Conservation (phyloP, 768 basidiomycete species). For the Mycena leptocephala region DNA sequence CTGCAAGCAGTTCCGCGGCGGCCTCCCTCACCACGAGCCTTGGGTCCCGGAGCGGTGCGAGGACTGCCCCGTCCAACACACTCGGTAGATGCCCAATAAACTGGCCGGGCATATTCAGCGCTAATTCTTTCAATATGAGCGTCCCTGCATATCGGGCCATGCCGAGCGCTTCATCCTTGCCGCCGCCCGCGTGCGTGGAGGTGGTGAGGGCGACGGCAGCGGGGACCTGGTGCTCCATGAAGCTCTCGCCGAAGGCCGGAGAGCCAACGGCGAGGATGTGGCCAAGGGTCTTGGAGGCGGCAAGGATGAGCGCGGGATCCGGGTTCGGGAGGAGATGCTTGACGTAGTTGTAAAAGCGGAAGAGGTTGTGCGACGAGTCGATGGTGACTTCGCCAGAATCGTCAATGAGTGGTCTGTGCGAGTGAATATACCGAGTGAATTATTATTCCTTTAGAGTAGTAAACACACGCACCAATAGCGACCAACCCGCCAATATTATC, state of each 20-base stretch:
- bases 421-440: too few relatives aligned
- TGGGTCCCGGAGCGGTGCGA: slow-evolving; percentile 74
- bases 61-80: slow-evolving; percentile 81
- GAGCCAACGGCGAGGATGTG: slow-evolving; percentile 76
- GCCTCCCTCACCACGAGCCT: slow-evolving; percentile 82
- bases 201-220: slow-evolving; percentile 69
- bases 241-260: slow-evolving; percentile 71
- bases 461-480: slow-evolving; percentile 70
- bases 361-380: slow-evolving; percentile 67
- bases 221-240: slow-evolving; percentile 77
- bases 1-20: slow-evolving; percentile 81
- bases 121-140: slow-evolving; percentile 82
- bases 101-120: slow-evolving; percentile 74
- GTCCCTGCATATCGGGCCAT: slow-evolving; percentile 81
- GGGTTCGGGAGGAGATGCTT: slow-evolving; percentile 78
- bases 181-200: slow-evolving; percentile 47
- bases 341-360: slow-evolving; percentile 78
- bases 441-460: background rate
- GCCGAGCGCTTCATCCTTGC: slow-evolving; percentile 52
- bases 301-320: slow-evolving; percentile 82
- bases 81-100: slow-evolving; percentile 76
- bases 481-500: slow-evolving; percentile 79
- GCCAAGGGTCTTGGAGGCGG: slow-evolving; percentile 79
- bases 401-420: slow-evolving; percentile 71
- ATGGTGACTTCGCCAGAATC: slow-evolving; percentile 70